Conservation (phyloP, 2,329 filamentous ascomycete species). For the Achaetomium macrosporum region DNA sequence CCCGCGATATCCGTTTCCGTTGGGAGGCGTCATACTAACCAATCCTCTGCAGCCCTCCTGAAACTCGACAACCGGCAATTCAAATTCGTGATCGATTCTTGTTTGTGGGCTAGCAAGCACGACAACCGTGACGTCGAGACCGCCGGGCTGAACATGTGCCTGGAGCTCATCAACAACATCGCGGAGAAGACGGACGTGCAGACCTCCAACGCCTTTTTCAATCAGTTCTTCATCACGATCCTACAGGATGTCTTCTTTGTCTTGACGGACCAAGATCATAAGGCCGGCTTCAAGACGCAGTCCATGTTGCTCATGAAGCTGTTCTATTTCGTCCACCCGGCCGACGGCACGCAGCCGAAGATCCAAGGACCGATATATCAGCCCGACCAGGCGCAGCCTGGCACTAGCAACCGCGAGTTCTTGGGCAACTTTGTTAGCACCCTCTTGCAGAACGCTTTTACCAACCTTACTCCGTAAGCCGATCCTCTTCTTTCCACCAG, state of each 20-base stretch:
- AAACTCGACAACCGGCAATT: slow-evolving; percentile 95
- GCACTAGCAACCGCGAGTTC: slow-evolving; percentile 87
- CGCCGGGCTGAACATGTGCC: slow-evolving; percentile 94
- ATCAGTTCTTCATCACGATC: slow-evolving; percentile 92
- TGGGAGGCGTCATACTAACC: slow-evolving; percentile 12
- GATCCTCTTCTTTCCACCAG: not conserved
- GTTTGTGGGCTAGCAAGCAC: slow-evolving; percentile 99
- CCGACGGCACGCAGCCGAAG: slow-evolving; percentile 65
- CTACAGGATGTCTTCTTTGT: slow-evolving; percentile 98
- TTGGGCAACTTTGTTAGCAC: slow-evolving; percentile 80
- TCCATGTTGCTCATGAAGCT: slow-evolving; percentile 88
- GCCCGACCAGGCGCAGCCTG: slow-evolving; percentile 71
- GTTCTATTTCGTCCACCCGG: slow-evolving; percentile 87
- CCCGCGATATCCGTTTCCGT: slow-evolving; percentile 8
- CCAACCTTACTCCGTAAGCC: slow-evolving; percentile 80
- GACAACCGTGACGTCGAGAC: slow-evolving; percentile 97
- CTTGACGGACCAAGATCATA: slow-evolving; percentile 94
- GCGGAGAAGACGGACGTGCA: slow-evolving; percentile 80
- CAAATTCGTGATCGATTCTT: slow-evolving; percentile 99
- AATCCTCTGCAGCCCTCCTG: slow-evolving; percentile 55
- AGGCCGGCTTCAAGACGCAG: slow-evolving; percentile 98
- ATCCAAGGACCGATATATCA: slow-evolving; percentile 89
- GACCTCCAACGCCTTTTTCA: slow-evolving; percentile 94
- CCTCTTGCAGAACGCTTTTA: slow-evolving; percentile 83
- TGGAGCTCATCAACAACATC: slow-evolving; percentile 96